These are phyloP conservation scores for Ogataea philodendri DNA, from an alignment of 805 yeast genomes.

Conservation along the genomic window DNA sequence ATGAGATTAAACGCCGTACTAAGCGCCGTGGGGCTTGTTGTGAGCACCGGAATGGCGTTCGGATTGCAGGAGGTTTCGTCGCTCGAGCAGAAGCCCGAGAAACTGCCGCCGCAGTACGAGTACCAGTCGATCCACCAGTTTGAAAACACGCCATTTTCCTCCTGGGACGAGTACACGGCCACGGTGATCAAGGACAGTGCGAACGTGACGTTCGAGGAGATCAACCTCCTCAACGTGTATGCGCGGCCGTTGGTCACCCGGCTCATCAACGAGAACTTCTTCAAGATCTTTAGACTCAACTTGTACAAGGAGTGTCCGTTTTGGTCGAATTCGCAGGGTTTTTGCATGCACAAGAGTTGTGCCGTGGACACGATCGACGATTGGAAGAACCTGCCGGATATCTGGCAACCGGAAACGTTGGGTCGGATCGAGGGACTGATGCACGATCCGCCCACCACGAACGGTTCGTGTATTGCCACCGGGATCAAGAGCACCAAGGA, in stretches of 20 bases:
- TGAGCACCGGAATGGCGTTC: constrained; percentile 6
- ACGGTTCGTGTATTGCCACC: constrained; percentile 28
- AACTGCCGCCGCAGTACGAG: constrained; percentile 25
- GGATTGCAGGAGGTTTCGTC: constrained; percentile 21
- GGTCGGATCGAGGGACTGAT: constrained; percentile 46
- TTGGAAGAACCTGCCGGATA: constrained; percentile 66
- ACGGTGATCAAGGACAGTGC: constrained; percentile 30
- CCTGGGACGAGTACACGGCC: constrained; percentile 24
- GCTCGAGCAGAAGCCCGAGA: constrained; percentile 25
- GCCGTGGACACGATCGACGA: constrained; percentile 84
- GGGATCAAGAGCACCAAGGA: constrained; percentile 35
- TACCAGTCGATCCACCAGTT: constrained; percentile 32
- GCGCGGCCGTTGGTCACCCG: constrained; percentile 57
- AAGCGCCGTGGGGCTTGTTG: neutral
- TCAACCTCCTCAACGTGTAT: constrained; percentile 48
- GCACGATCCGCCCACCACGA: constrained; percentile 30
- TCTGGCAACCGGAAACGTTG: constrained; percentile 70
- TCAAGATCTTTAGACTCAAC: constrained; percentile 83
- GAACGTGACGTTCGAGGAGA: constrained; percentile 40
- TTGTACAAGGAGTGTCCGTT: constrained; percentile 82
- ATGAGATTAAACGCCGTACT: constrained; percentile 8
- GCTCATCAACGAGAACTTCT: constrained; percentile 72
- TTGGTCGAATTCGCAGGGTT: constrained; percentile 73
- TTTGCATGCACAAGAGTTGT: constrained; percentile 84
- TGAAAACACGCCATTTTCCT: constrained; percentile 30